Base-by-base conservation (phyloP, 2,329 filamentous ascomycete species). In the Cercospora nicotianae region DNA sequence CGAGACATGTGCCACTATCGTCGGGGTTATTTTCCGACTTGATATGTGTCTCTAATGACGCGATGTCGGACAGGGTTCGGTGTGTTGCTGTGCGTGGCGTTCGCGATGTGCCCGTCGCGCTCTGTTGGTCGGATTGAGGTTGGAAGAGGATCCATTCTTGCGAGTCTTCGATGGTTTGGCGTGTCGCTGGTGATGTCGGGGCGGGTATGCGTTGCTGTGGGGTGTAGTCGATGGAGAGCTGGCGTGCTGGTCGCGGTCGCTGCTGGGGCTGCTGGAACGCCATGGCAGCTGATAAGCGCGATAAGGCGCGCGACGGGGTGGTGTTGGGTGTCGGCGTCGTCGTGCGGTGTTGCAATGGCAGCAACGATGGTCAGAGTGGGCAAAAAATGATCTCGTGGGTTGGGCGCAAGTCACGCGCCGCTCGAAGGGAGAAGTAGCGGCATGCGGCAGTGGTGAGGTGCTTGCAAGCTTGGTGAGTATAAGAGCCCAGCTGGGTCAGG, bases 101-200 rank as follows among this genome's bases (percentile, higher is more conserved):
- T 77, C 80, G 89, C 58, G 89, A 88, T 42, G 91, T 89, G 67
- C 86, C 89, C 55, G 89, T 92, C 63, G 89, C 85, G 20, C 91
- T 90, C 36, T 84, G 82, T 67, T 85, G 86, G 70, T 89, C 92
- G 9, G 80, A 77, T n/a, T 76, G 75, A 0, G 83, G 83, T 7
- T 93, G 92, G 83, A 99, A 99, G 72, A 99, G 88, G 64, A 98
- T 91, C 95, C 95, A 99, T 86, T 96, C 94, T 80, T 95, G 91
- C 12, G 92, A 90, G 72, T 94, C 90, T 69, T 91, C 88, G 68
- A 88, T 81, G 53, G 81, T 77, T 20, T 82, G 80, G 71, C 83
- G 81, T 59, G 76, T 77, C 60, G 79, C 79, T 39, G 80, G 78
- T 58, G 81, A 79, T 31, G 67, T 63, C 7, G 72, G 70, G 45